Evolutionary conservation across 169 alveolate genomes (phyloP).

Genomic region (Plasmodium billcollinsi): DNA sequence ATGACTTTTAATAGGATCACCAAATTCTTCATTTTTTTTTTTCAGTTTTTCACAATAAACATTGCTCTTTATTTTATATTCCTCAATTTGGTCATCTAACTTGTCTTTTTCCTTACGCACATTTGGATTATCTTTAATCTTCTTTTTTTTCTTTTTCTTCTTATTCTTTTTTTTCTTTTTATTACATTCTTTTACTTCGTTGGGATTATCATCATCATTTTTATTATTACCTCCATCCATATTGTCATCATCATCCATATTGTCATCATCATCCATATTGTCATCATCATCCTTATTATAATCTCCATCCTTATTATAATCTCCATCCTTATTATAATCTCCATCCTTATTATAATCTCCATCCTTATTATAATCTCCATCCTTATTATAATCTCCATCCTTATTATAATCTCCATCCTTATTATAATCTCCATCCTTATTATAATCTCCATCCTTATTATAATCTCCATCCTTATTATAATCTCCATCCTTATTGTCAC

Average conservation of each 20-base stretch:
- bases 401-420: neutral
- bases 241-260: neutral
- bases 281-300: neutral
- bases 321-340: neutral
- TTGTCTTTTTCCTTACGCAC: neutral
- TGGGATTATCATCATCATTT: neutral
- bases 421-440: neutral
- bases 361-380: neutral
- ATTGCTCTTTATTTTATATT: too few species aligned
- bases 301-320: neutral
- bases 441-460: too few species aligned
- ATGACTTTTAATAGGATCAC: too few species aligned
- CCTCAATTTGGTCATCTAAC: too few species aligned
- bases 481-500: neutral
- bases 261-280: neutral
- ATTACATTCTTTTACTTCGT: neutral
- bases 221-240: neutral
- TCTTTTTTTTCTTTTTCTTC: neutral
- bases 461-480: neutral
- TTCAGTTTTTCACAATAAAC: too few species aligned
- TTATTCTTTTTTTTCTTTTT: neutral
- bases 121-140: neutral
- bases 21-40: too few species aligned
- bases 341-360: neutral
- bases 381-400: neutral